Evolutionary conservation across 1,139 yeast genomes (phyloP).

Genomic region (Wickerhamomyces sp.): DNA sequence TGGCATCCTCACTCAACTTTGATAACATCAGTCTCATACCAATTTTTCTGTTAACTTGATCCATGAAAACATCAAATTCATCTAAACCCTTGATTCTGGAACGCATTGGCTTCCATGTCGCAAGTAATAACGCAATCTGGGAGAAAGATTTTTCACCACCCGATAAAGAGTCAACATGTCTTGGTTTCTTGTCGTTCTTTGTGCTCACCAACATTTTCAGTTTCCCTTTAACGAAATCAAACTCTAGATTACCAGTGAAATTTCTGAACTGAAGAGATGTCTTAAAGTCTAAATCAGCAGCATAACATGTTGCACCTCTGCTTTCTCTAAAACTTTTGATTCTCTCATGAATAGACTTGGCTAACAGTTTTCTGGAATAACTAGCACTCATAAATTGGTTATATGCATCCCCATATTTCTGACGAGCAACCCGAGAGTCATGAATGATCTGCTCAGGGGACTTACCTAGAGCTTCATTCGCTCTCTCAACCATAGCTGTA

Average conservation of each 20-base stretch:
- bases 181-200: slow-evolving; percentile 48
- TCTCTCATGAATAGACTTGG: slow-evolving; percentile 41
- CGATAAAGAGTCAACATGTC: slow-evolving; percentile 80
- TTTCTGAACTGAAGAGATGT: slow-evolving; percentile 62
- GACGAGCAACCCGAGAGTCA: slow-evolving; percentile 32
- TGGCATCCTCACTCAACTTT: slow-evolving; percentile 54
- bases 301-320: slow-evolving; percentile 35
- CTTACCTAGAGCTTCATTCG: slow-evolving; percentile 38
- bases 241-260: slow-evolving; percentile 64
- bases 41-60: slow-evolving; percentile 79
- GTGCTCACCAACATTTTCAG: slow-evolving; percentile 55
- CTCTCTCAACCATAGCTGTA: slow-evolving; percentile 29
- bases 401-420: slow-evolving; percentile 31
- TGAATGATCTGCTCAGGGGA: slow-evolving; percentile 37
- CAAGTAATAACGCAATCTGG: slow-evolving; percentile 79
- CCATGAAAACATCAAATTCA: slow-evolving; percentile 98
- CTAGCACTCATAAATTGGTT: slow-evolving; percentile 26
- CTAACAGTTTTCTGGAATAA: slow-evolving; percentile 16
- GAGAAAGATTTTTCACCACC: slow-evolving; percentile 98
- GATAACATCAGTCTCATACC: slow-evolving; percentile 72
- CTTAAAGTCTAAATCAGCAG: slow-evolving; percentile 50
- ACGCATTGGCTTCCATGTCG: slow-evolving; percentile 93
- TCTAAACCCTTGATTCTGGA: slow-evolving; percentile 85
- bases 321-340: slow-evolving; percentile 46
- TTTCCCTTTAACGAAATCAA: slow-evolving; percentile 50